Conservation (phyloP, 1,139 yeast genomes). For the Candida dubliniensis region DNA sequence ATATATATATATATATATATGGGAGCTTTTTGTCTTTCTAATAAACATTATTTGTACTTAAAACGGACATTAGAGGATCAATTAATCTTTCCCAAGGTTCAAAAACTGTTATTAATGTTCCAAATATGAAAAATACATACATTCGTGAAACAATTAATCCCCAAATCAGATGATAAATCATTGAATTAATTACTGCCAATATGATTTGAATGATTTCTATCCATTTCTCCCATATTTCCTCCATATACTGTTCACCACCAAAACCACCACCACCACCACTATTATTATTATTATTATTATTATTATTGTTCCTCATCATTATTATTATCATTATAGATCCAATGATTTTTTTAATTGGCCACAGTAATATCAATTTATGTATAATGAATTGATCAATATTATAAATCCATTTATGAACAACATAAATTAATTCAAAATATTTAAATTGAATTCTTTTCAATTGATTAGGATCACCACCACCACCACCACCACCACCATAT, state of each 20-base stretch:
- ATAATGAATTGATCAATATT: constrained; percentile 14
- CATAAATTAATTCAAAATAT: constrained; percentile 19
- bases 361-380: background rate
- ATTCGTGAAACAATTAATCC: constrained; percentile 21
- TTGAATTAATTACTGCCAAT: constrained; percentile 19
- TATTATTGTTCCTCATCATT: background rate
- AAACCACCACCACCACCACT: background rate
- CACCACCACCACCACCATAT: too few relatives aligned
- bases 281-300: background rate
- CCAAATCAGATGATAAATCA: constrained; percentile 17
- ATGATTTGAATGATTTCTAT: constrained; percentile 17
- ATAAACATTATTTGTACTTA: constrained; percentile 12
- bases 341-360: background rate
- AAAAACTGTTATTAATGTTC: constrained; percentile 12
- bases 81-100: constrained; percentile 17
- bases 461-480: constrained; percentile 10
- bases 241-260: background rate
- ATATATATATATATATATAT: too few relatives aligned
- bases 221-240: constrained; percentile 8
- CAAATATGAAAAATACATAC: constrained; percentile 21
- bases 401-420: constrained; percentile 18
- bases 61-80: constrained; percentile 11
- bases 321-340: background rate
- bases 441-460: constrained; percentile 16
- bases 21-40: too few relatives aligned